A percentile compares a stretch with the other conserved stretches of the same genome.
Evolutionary conservation across 2,329 filamentous ascomycete genomes (phyloP).

Genomic region (Exophiala mesophila): DNA sequence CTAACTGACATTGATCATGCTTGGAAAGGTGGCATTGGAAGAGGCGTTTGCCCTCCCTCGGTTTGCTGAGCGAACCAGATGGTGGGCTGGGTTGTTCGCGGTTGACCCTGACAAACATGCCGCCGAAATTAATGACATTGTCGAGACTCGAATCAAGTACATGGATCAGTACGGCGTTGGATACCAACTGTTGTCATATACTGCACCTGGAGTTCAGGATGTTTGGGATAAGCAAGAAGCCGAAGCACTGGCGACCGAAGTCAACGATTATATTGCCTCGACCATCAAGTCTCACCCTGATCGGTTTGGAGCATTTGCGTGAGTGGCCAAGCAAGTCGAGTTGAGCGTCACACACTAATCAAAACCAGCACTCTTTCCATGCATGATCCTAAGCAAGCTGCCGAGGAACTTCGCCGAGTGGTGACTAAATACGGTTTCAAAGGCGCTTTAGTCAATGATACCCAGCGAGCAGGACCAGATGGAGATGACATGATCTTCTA

Average conservation of each 20-base stretch:
- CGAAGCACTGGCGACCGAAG: conserved; percentile 25
- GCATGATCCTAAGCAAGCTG: conserved; percentile 39
- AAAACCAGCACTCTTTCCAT: conserved; percentile 35
- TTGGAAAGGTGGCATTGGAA: conserved; percentile 37
- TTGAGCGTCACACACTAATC: conserved; percentile 15
- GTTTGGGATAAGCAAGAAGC: conserved; percentile 27
- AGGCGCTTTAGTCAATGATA: conserved; percentile 59
- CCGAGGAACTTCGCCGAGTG: conserved; percentile 40
- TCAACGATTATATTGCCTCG: conserved; percentile 29
- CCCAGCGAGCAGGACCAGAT: conserved; percentile 53
- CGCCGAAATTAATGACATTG: conserved; percentile 45
- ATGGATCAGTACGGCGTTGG: conserved; percentile 29
- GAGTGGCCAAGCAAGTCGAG: conserved; percentile 2
- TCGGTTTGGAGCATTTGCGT: conserved; percentile 41
- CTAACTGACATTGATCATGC: conserved; percentile 25
- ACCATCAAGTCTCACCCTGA: conserved; percentile 29
- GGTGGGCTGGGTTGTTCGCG: conserved; percentile 59
- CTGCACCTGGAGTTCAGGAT: conserved; percentile 29
- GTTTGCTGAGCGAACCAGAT: conserved; percentile 53
- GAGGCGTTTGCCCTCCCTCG: conserved; percentile 36
- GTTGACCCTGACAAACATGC: conserved; percentile 56
- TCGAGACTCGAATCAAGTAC: conserved; percentile 19
- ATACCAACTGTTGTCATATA: conserved; percentile 28
- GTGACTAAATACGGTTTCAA: conserved; percentile 57
- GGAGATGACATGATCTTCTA: conserved; percentile 62